Base-by-base conservation (phyloP, 2,329 filamentous ascomycete genomes). In the Neoascochyta sp. region DNA sequence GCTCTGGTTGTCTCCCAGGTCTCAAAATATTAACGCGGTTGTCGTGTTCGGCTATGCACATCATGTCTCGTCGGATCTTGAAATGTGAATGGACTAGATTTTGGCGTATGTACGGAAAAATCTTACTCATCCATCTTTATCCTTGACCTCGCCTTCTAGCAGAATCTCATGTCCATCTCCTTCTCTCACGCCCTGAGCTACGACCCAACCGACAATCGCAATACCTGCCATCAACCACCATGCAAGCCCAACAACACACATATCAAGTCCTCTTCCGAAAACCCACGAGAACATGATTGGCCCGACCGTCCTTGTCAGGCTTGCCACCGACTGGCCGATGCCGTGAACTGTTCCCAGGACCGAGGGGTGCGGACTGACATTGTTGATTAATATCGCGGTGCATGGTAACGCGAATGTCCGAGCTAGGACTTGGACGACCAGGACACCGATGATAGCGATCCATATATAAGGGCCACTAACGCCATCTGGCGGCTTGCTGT, bases 161-260 rank as follows among this genome's bases (percentile, higher is more conserved):
- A 77, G 69, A 24, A 83, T 75, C 54, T 82, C 79, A 52, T 82
- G 78, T 0, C 80, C 80, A 47, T 79, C 65, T 0, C 79, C 78
- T 43, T 83, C 79, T 29, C 62, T 64, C 7, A 82, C 73, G 36
- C 73, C 69, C 44, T 71, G 68, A 30, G 74, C 80, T 4, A 72
- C 69, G 4, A 74, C 36, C 11, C 69, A 55, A 0, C 71, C 74
- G 13, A 65, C 58, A 0, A 74, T 40, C 0, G 75, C 75, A 6
- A 78, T 62, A 3, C 60, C 57, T 8, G 67, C 68, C 22, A 81
- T 52, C 0, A 65, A 64, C 77, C 77, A 81, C 63, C 74, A 81
- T 0, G 75, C 72, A 6, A 73, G 63, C 1, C 78, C 79, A 0
- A 83, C 70, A 3, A 79, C 44, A 0, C 78, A 78, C 16, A 66